Base-by-base conservation (phyloP, 2,329 filamentous ascomycete genomes). In the Colletotrichum orbiculare region DNA sequence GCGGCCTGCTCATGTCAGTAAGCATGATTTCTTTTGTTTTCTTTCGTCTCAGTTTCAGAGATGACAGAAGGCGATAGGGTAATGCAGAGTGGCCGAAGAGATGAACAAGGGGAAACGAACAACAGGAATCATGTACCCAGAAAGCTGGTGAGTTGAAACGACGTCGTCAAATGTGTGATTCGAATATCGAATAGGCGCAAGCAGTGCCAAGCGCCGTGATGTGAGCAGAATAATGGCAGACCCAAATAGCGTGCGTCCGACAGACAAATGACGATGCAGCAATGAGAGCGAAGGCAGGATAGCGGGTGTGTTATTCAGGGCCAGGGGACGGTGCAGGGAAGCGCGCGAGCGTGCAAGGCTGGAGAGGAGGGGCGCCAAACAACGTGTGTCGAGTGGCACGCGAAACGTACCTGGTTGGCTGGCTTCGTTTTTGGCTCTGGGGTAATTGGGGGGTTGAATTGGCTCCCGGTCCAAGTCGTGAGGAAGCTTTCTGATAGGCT, bases 401-500 rank as follows among this genome's bases (percentile, higher is more conserved):
- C 62, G 58, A 65, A 64, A 65, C 62, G 58, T 62, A 65, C 62
- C 62, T 65, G 62, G 62, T 65, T 65, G 62, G 62, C 53, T 45
- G 52, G 52, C 42, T 41, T 57, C 60, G 37, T 25, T 49, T 42
- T 56, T 65, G 43, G 52, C 50, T 49, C 55, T 25, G 49, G 45
- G 45, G 46, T 17, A 34, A 41, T 52, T 58, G 39, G 35, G 52
- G 41, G 46, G 13, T 43, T 43, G 42, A 46, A 57, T 53, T 52
- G 58, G 47, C 52, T 57, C 58, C 37, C 49, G 46, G 62, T 65
- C 62, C 57, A 62, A 53, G 62, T 62, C 52, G 58, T 52, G 50
- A 42, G 55, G 62, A 65, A 65, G 62, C 62, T 65, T 65, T 65
- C 62, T 65, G 62, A 62, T 65, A 65, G 62, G 62, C 62, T 62